Base-by-base conservation (phyloP, 2,329 filamentous ascomycete species). In the Cryphonectria radicalis region DNA sequence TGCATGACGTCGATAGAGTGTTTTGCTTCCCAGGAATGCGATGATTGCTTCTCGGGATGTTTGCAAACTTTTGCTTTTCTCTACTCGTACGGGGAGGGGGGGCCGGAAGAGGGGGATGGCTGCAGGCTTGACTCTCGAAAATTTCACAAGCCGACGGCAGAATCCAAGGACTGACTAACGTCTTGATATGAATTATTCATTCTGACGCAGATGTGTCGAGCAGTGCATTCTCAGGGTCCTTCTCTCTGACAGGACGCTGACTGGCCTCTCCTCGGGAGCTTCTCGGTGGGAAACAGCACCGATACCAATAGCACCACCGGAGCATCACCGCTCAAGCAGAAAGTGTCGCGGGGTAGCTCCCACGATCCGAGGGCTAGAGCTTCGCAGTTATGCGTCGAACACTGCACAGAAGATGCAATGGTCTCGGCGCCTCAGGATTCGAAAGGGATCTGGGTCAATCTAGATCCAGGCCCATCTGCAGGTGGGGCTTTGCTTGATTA, bases 391-490 rank as follows among this genome's bases (percentile, higher is more conserved):
- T 32, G 37, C 57, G 5, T 55, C 42, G 13, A 37, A n/a, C 42
- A 62, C 43, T 10, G 6, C n/a, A 64, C 43, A 60, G 46, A 11
- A 65, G 28, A 37, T 19, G 37, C 28, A 60, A 53, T n/a, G 25
- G 50, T 35, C 53, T 14, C 19, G 55, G 62, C 66, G n/a, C 32
- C 42, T 53, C 57, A 55, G 64, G 50, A 66, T n/a, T 57, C 64
- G 50, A 42, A 62, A 25, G 55, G 32, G 28, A 66, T 50, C 68
- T 68, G 62, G 68, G 55, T 70, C 64, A 57, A 66, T 66, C 67
- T 70, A 65, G 68, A 63, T 66, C 64, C 65, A 28, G 67, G 63
- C n/a, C 63, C 67, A 72, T 72, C 28, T 62, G 43, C 6, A 2
- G 57, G 68, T 66, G 68, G 68, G n/a, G 50, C 43, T 25, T 35